Base-by-base conservation (phyloP, 768 basidiomycete genomes). In the Steccherinum ochraceum region DNA sequence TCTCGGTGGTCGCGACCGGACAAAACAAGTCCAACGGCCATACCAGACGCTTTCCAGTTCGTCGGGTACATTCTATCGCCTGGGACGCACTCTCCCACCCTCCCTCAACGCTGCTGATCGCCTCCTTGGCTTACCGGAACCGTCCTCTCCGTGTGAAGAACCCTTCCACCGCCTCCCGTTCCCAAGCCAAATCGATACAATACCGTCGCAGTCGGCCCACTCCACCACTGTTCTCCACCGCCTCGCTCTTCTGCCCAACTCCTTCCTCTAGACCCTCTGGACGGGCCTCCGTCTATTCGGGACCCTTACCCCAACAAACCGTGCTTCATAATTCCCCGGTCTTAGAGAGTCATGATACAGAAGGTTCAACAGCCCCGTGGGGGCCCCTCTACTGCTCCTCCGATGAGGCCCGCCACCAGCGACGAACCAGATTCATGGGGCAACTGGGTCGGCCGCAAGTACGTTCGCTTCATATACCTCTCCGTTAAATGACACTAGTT, bases 351-450 rank as follows among this genome's bases (percentile, higher is more conserved):
- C 46, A 89, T 88, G 87, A 85, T 84, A 50, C 87, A 86, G 63
- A 79, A 81, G 61, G 73, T 74, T 5, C 18, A 7, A 11, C 16
- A 18, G 41, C 65, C 71, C 56, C 72, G 77, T 24, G 72, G 68
- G 51, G 62, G 69, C 26, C 68, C 61, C 47, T 58, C 67, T 24
- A 40, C 53, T 12, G 57, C 52, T 35, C 51, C 49, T 24, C 50
- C 60, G 19, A 49, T 44, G 51, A 49, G 59, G 54, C 60, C 56
- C 48, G 64, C 48, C 49, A 51, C 67, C 42, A 59, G 57, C 46
- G 75, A 78, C 48, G 65, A 66, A 52, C 76, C 76, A 51, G 80
- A 86, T 57, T 64, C 72, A 50, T 90, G 88, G 87, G 84, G 87
- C 18, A 74, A 80, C 20, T 89, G 86, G 85, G 61, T 67, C 44